Evolutionary conservation across 768 basidiomycete genomes (phyloP).

Genomic region (Mycena filopes): DNA sequence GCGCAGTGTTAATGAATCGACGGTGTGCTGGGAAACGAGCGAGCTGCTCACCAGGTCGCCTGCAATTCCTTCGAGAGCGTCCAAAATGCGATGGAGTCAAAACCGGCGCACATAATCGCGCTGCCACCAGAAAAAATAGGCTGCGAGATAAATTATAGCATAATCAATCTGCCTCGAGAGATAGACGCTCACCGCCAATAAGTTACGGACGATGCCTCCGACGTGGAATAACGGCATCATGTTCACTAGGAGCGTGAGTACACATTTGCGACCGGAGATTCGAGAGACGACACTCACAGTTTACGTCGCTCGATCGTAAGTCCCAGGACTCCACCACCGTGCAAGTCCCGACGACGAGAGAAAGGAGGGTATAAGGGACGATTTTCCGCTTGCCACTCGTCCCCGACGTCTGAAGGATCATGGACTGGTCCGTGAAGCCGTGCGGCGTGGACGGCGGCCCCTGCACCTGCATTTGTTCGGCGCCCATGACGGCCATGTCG

Average conservation of each 20-base stretch:
- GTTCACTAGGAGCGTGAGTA: conserved; percentile 42
- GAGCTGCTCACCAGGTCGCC: conserved; percentile 59
- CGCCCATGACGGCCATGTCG: conserved; percentile 47
- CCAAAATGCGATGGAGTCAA: conserved; percentile 65
- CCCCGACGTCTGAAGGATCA: conserved; percentile 60
- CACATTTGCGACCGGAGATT: background rate
- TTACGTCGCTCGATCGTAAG: conserved; percentile 51
- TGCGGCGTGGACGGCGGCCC: conserved; percentile 43
- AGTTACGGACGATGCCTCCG: conserved; percentile 67
- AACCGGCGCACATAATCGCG: conserved; percentile 64
- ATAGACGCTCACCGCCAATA: conserved; percentile 48
- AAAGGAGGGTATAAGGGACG: conserved; percentile 57
- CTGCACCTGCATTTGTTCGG: conserved; percentile 23
- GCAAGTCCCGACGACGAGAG: conserved; percentile 56
- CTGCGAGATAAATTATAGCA: background rate
- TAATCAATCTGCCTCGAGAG: background rate
- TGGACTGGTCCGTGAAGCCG: conserved; percentile 55
- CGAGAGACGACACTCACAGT: conserved; percentile 43
- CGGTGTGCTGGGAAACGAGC: background rate
- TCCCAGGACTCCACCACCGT: conserved; percentile 57
- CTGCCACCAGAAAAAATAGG: conserved; percentile 64
- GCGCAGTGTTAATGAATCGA: conserved; percentile 16
- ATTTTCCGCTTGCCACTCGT: conserved; percentile 67
- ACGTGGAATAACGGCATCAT: conserved; percentile 72
- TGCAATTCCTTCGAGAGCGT: conserved; percentile 46